These are phyloP conservation scores for Cynanchum wilfordii DNA, from an alignment of 257 asterid species.

Conservation along the genomic window DNA sequence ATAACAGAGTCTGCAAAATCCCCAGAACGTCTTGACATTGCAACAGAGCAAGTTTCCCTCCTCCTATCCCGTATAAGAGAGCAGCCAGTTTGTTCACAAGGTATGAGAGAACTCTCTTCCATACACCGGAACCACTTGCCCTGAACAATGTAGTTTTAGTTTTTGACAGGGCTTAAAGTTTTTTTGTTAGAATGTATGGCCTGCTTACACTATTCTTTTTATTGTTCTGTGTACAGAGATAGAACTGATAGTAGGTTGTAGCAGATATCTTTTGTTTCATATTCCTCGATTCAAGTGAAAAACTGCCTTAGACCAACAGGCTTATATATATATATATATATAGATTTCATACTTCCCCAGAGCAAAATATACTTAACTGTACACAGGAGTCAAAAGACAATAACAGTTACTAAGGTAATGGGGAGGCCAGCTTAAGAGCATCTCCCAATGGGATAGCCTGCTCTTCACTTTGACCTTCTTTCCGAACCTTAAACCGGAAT, in stretches of 20 bases:
- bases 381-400: no score
- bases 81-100: slow-evolving; percentile 52
- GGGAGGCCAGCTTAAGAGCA: slow-evolving; percentile 26
- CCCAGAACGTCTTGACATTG: slow-evolving; percentile 68
- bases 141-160: neutral
- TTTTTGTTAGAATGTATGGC: neutral
- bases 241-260: neutral
- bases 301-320: neutral
- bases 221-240: slow-evolving; percentile 5
- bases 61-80: slow-evolving; percentile 67
- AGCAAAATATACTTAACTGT: neutral
- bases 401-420: neutral
- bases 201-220: neutral
- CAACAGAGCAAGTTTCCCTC: slow-evolving; percentile 64
- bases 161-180: neutral
- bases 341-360: neutral
- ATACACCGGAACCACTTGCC: slow-evolving; percentile 35
- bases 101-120: slow-evolving; percentile 44
- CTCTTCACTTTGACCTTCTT: slow-evolving; percentile 31
- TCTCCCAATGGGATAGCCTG: slow-evolving; percentile 33
- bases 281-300: neutral
- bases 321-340: neutral
- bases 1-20: slow-evolving; percentile 74
- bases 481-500: slow-evolving; percentile 37
- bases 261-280: neutral